Base-by-base conservation (phyloP, 2,329 filamentous ascomycete genomes). In the Scedosporium dehoogii region DNA sequence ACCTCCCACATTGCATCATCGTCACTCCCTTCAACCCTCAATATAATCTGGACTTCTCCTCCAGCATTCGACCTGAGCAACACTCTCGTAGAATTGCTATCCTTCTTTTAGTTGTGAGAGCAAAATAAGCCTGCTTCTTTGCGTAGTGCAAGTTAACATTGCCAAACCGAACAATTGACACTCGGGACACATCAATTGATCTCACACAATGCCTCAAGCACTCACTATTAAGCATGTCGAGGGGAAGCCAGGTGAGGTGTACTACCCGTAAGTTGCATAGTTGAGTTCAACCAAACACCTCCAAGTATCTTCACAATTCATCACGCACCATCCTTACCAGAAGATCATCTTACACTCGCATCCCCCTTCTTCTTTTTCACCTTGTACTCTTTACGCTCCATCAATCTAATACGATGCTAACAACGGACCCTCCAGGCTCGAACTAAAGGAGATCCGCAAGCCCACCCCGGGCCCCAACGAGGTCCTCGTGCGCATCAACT, bases 211-310 rank as follows among this genome's bases (percentile, higher is more conserved):
- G 82, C 78, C 81, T 62, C 73, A 76, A 55, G 81, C 82, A 63
- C 81, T 91, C 62, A 81, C 82, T 27, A 79, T 92, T 66, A 81
- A 86, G 69, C 81, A 90, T 67, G 78, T 89, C 60, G 88, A 91
- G 67, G 90, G 89, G 68, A 93, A 92, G 77, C 92, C 92, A 7
- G 92, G 92, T 63, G 79, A 92, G 74, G 92, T 96, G 66, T 96
- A 93, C 77, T 92, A 92, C 70, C 89, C 89, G 84, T 87, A 71
- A 72, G 81, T 65, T 4, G 16, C 9, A 21, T 27, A n/a, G 38
- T 6, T 55, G n/a, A 14, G 9, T 27, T 44, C 53, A 25, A 3
- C 59, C 25, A 4, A 46, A 18, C 12, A 51, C 23, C 33, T n/a
- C 29, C 6, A 33, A 10, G 9, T 3, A 33, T 10, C 7, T 10